A percentile compares a stretch with the other conserved stretches of the same genome.
Conservation (phyloP, 2,329 filamentous ascomycete species). For the Sporothrix schenckii region DNA sequence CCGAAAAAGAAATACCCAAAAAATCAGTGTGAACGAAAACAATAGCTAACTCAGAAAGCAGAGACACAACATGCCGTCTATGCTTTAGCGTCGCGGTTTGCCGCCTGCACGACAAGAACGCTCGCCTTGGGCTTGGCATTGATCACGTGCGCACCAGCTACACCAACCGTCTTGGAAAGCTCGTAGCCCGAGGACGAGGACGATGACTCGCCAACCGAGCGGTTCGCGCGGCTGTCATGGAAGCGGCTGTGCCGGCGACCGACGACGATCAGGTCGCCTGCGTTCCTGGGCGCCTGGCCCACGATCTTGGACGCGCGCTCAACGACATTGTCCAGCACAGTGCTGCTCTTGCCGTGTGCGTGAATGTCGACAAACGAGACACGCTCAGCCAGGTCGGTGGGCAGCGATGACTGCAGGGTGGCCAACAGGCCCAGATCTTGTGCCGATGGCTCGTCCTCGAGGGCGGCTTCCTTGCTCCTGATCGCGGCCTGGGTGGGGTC, state of each 20-base stretch:
- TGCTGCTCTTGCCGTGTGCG: constrained; percentile 44
- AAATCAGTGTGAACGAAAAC: background rate
- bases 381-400: constrained; percentile 42
- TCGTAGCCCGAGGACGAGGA: constrained; percentile 43
- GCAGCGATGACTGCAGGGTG: constrained; percentile 43
- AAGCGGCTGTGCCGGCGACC: constrained; percentile 55
- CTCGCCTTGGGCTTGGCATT: constrained; percentile 64
- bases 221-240: constrained; percentile 31
- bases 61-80: background rate
- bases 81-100: constrained; percentile 34
- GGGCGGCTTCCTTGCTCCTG: constrained; percentile 34
- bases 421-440: constrained; percentile 45
- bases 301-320: constrained; percentile 62
- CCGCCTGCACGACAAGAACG: constrained; percentile 70
- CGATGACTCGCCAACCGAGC: constrained; percentile 33
- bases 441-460: constrained; percentile 41
- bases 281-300: constrained; percentile 62
- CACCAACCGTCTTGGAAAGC: constrained; percentile 58
- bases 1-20: background rate
- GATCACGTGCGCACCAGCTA: constrained; percentile 63
- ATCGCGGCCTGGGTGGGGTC: constrained; percentile 26
- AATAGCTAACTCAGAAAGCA: background rate
- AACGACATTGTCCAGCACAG: constrained; percentile 52
- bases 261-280: constrained; percentile 71
- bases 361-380: constrained; percentile 56